Conservation (phyloP, 805 yeast species). For the Isabelozyma pseudorhagii region DNA sequence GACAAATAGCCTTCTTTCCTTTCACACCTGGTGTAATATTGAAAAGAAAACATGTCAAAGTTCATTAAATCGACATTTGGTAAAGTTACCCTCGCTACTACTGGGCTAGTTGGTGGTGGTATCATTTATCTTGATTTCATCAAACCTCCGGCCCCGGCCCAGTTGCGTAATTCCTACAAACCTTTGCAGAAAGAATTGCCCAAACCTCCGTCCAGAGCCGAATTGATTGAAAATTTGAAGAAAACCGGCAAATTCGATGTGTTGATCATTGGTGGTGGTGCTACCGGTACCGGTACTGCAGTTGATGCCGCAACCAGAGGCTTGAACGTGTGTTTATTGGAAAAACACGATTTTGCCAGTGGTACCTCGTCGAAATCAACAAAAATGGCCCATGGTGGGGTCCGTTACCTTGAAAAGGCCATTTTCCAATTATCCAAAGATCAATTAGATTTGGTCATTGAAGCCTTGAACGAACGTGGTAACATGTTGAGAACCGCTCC, state of each 20-base stretch:
- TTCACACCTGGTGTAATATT: background rate
- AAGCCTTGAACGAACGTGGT: constrained; percentile 83
- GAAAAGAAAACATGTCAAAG: constrained; percentile 11
- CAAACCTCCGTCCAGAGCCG: constrained; percentile 56
- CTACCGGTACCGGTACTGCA: constrained; percentile 92
- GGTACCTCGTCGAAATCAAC: constrained; percentile 94
- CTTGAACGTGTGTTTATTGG: constrained; percentile 80
- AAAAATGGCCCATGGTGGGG: constrained; percentile 97
- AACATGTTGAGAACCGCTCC: constrained; percentile 89
- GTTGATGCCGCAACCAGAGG: constrained; percentile 91
- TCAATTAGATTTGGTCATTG: constrained; percentile 84
- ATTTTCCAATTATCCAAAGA: constrained; percentile 87
- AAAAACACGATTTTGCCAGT: constrained; percentile 84
- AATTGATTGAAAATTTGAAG: constrained; percentile 47
- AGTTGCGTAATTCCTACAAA: constrained; percentile 24
- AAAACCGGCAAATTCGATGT: constrained; percentile 61
- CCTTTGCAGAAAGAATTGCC: constrained; percentile 46
- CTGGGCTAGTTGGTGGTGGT: constrained; percentile 33
- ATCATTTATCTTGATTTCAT: constrained; percentile 41
- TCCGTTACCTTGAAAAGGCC: constrained; percentile 91
- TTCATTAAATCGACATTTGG: constrained; percentile 22
- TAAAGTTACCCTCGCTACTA: constrained; percentile 27
- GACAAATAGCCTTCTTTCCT: background rate
- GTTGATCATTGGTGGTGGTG: constrained; percentile 94
- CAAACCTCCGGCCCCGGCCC: constrained; percentile 27